A percentile compares a stretch with the other conserved stretches of the same genome.
These are phyloP conservation scores for Pseudocercospora pini-densiflorae DNA, from an alignment of 2,329 filamentous ascomycete genomes.

Conservation along the genomic window DNA sequence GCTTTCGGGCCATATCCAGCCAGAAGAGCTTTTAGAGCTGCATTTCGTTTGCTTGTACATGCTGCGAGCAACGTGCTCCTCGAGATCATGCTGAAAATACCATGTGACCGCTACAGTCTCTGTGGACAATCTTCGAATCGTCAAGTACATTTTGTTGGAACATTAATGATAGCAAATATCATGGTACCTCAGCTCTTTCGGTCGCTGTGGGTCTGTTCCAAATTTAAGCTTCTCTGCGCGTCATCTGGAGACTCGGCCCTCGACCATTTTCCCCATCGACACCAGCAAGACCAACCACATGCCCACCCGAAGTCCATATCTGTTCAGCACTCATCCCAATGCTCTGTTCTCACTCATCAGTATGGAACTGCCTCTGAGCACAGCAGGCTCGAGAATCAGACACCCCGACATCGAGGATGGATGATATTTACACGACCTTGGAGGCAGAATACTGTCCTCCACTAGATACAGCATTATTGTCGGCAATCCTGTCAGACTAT, in stretches of 20 bases:
- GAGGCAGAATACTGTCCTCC: constrained; percentile 74
- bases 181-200: neutral
- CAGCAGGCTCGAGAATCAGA: neutral
- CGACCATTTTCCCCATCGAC: neutral
- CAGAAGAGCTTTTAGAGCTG: too few species aligned
- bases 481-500: constrained; percentile 76
- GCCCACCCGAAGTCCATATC: neutral
- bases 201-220: neutral
- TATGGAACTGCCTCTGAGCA: neutral
- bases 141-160: neutral
- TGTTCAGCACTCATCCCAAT: neutral
- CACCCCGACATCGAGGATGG: constrained; percentile 32
- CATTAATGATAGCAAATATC: neutral
- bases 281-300: neutral
- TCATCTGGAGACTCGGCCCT: too few species aligned
- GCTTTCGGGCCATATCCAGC: too few species aligned
- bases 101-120: neutral
- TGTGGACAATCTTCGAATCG: neutral
- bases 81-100: neutral
- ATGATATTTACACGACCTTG: constrained; percentile 29
- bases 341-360: neutral
- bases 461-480: constrained; percentile 77
- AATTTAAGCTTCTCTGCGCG: neutral
- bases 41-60: too few species aligned
- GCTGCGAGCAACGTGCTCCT: too few species aligned